These are phyloP conservation scores for Hypoxylon sp. DNA, from an alignment of 2,329 filamentous ascomycete genomes.

Conservation along the genomic window DNA sequence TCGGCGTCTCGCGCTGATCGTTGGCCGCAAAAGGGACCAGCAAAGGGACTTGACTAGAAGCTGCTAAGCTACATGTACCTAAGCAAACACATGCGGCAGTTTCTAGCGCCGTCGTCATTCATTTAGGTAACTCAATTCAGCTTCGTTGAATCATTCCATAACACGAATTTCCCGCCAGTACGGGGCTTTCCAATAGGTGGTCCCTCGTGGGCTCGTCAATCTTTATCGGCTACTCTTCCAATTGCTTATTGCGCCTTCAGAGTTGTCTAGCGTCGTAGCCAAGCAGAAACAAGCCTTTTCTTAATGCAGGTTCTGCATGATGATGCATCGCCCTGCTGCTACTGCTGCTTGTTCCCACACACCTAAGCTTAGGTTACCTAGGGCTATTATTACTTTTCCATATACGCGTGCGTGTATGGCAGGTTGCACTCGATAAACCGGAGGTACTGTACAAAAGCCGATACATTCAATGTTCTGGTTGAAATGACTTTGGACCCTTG, in stretches of 20 bases:
- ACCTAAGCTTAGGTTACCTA: neutral
- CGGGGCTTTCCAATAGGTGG: conserved; percentile 27
- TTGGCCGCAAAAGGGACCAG: conserved; percentile 1
- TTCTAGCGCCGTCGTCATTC: conserved; percentile 20
- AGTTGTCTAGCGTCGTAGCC: conserved; percentile 35
- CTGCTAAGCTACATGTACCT: conserved; percentile 5
- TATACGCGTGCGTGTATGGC: neutral
- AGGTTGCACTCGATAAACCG: neutral
- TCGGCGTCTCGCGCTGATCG: conserved; percentile 40
- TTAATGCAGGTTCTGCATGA: conserved; percentile 41
- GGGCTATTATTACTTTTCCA: neutral
- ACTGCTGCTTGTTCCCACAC: conserved; percentile 2
- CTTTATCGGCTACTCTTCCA: conserved; percentile 20
- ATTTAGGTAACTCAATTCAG: neutral
- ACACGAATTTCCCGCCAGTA: conserved; percentile 27
- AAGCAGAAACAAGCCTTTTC: conserved; percentile 45
- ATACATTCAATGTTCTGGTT: too few relatives aligned
- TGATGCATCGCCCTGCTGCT: conserved; percentile 34
- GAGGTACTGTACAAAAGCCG: conserved; percentile 14
- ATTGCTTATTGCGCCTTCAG: conserved; percentile 21
- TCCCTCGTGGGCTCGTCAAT: conserved; percentile 12
- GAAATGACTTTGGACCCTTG: conserved; percentile 22
- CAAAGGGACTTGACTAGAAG: neutral
- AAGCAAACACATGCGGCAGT: neutral
- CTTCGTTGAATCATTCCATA: neutral